Evolutionary conservation across 148 eudicot species (phyloP), one percentile per base, ranked within the genome.

Genomic region (Pharnaceum exiguum): DNA sequence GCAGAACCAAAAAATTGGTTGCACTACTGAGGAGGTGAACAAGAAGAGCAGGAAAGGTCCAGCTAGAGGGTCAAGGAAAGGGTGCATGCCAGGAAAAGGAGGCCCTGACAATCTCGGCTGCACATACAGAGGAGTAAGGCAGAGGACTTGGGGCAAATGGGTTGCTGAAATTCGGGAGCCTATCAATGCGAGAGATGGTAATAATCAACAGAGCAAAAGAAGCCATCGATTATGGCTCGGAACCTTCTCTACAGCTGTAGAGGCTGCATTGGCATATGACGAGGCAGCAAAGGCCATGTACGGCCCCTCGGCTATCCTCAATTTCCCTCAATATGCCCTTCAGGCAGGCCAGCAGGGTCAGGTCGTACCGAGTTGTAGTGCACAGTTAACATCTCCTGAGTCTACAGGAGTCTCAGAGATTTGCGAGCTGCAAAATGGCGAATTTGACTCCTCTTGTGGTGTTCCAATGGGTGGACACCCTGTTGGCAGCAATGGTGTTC

Each of bases 81-180:
- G 83, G 25, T 75, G 83, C 46, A 79, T 75, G 83, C 70, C 64
- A 0, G 83, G 79, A 1, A 79, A 79, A 75, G 83, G 83, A 4
- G 83, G 83, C 42, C 83, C 83, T 2, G 67, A 79, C n/a, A 79
- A 79, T 50, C 49, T 66, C 11, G 68, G 55, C 2, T 79, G 72
- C 60, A 60, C 43, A 1, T 75, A 68, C 54, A 69, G 79, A 57
- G 83, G 83, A 0, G 79, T 79, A 0, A 50, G 83, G 49, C 83
- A 79, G 17, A 68, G 83, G 63, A 75, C 71, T 7, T 75, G 83
- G 83, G 83, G 83, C 1, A 79, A 79, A 63, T 79, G 83, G 83
- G 83, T 79, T 0, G 83, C 83, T 3, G 83, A 79, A 59, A 79
- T 79, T 46, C 74, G 79, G 10, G 77, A 75, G 13, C 82, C 82